Percentiles rank a stretch among this genome's conserved stretches.
These are phyloP conservation scores for Yarrowia yakushimensis DNA, from an alignment of 805 yeast genomes.

Conservation along the genomic window DNA sequence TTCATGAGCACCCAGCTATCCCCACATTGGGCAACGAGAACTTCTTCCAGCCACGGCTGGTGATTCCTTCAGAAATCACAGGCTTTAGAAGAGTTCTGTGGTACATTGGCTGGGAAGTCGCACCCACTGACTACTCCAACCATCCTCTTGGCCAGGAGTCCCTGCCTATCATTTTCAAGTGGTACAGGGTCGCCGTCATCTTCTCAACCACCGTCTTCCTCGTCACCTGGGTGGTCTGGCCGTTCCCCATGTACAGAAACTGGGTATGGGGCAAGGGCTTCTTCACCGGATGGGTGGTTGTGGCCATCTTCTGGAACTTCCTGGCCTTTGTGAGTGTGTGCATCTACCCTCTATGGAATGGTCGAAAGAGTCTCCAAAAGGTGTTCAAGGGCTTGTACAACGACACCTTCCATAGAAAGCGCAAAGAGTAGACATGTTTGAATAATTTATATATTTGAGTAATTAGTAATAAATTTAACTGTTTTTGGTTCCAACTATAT, in stretches of 20 bases:
- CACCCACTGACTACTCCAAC: conserved; percentile 14
- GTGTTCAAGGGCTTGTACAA: not conserved
- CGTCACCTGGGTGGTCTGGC: conserved; percentile 66
- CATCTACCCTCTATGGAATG: conserved; percentile 50
- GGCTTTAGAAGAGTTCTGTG: conserved; percentile 14
- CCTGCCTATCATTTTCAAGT: conserved; percentile 24
- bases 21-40: not conserved
- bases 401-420: not conserved
- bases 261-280: conserved; percentile 65
- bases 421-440: not conserved
- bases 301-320: conserved; percentile 67
- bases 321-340: conserved; percentile 39
- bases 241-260: conserved; percentile 74
- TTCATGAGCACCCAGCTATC: not conserved
- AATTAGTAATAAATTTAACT: not conserved
- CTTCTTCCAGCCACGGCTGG: conserved; percentile 10
- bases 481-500: not conserved
- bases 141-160: conserved; percentile 27
- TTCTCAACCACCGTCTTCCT: conserved; percentile 40
- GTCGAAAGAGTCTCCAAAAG: conserved; percentile 33
- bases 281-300: conserved; percentile 79
- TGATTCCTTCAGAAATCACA: not conserved
- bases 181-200: conserved; percentile 25
- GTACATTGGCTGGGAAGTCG: conserved; percentile 19
- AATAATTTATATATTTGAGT: not conserved